These are phyloP conservation scores for Oldenlandia corymbosa DNA, from an alignment of 257 asterid genomes.

Conservation along the genomic window DNA sequence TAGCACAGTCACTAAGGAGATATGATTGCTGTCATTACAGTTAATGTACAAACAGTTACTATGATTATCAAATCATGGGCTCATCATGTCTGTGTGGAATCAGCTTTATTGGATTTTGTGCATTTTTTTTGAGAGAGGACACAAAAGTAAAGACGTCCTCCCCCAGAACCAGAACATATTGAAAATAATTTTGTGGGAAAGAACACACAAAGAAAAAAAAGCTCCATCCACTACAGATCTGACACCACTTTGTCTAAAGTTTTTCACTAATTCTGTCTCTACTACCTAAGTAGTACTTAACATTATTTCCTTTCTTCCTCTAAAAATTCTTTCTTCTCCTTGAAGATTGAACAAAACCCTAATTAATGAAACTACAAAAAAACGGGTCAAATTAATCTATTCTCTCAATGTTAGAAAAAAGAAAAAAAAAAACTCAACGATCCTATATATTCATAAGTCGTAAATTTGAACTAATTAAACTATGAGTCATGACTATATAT, in stretches of 20 bases:
- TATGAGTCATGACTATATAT: too few species aligned
- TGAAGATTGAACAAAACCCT: conserved; percentile 1
- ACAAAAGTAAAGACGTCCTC: conserved; percentile 33
- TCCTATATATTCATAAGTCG: too few species aligned
- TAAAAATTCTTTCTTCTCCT: neutral
- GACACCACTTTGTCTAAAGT: conserved; percentile 10
- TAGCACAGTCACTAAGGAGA: too few species aligned
- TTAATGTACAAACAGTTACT: neutral
- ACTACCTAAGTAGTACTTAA: too few species aligned
- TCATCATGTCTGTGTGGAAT: conserved; percentile 26
- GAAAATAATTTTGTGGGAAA: conserved; percentile 25
- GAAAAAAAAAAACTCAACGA: too few species aligned
- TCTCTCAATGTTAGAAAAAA: too few species aligned
- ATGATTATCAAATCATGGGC: conserved; percentile 54
- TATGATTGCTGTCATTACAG: too few species aligned
- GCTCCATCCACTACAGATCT: conserved; percentile 20
- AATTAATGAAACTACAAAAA: neutral
- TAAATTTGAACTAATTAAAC: too few species aligned
- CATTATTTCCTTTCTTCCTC: neutral
- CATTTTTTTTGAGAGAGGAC: conserved; percentile 31
- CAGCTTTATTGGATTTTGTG: conserved; percentile 53
- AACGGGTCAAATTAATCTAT: too few species aligned
- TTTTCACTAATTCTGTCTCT: too few species aligned
- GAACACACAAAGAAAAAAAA: conserved; percentile 16
- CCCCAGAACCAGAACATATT: neutral